Conservation (phyloP, 805 yeast species). For the Isabelozyma heimii region DNA sequence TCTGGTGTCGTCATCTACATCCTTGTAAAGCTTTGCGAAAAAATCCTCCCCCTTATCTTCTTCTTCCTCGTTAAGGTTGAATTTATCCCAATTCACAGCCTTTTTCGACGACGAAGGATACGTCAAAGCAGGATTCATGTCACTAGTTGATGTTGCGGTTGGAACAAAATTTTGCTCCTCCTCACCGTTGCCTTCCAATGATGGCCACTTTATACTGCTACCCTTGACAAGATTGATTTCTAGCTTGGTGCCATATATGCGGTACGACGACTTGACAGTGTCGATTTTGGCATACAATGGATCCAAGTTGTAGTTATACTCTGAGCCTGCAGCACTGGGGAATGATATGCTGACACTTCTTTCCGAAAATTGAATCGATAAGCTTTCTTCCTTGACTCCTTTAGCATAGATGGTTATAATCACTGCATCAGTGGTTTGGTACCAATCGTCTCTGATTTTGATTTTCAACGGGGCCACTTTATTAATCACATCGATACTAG, state of each 20-base stretch:
- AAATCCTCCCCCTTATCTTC: slow-evolving; percentile 60
- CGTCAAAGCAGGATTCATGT: slow-evolving; percentile 12
- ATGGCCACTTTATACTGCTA: slow-evolving; percentile 49
- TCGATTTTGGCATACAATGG: slow-evolving; percentile 53
- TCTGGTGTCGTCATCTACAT: slow-evolving; percentile 81
- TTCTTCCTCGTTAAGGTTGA: slow-evolving; percentile 44
- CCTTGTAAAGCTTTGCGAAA: slow-evolving; percentile 69
- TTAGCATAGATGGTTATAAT: slow-evolving; percentile 72
- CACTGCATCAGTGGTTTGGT: slow-evolving; percentile 57
- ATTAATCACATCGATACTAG: slow-evolving; percentile 31
- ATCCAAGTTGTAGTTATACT: slow-evolving; percentile 56
- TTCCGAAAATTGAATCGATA: slow-evolving; percentile 37
- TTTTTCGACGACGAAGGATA: slow-evolving; percentile 69
- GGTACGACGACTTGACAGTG: slow-evolving; percentile 41
- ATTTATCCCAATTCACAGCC: slow-evolving; percentile 65
- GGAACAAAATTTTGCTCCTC: slow-evolving; percentile 2
- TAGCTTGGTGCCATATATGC: slow-evolving; percentile 67
- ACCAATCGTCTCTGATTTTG: slow-evolving; percentile 46
- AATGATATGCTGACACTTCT: slow-evolving; percentile 43
- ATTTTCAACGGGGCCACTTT: slow-evolving; percentile 37
- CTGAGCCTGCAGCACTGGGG: slow-evolving; percentile 48
- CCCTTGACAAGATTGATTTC: slow-evolving; percentile 63
- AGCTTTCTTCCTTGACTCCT: slow-evolving; percentile 51
- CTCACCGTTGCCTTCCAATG: slow-evolving; percentile 37
- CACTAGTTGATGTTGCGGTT: slow-evolving; percentile 5